Base-by-base conservation (phyloP, 2,329 filamentous ascomycete species). In the Drechslerella dactyloides region DNA sequence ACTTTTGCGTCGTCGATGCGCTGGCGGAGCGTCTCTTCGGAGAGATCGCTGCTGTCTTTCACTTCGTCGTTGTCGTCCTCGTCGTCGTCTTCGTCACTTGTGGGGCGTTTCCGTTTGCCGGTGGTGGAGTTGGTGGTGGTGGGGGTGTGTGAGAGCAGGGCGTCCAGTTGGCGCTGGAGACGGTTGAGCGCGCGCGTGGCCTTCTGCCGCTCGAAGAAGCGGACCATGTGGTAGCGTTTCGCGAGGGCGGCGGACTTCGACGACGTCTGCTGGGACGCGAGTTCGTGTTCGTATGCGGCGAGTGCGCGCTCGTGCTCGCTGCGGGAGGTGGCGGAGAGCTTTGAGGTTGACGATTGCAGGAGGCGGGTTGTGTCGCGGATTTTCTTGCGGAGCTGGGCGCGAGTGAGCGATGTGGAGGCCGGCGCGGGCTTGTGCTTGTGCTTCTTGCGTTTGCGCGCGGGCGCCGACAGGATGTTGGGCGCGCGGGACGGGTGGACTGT, bases 221-320 rank as follows among this genome's bases (percentile, higher is more conserved):
- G 83, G 56, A 93, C 86, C 85, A 91, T 93, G 78, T 93, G 90
- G 76, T 92, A 94, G 79, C 88, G 89, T 56, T 83, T 83, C 73
- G 93, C 91, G 85, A 93, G 90, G 69, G 86, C 83, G 75, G 84
- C 84, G 75, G 86, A 84, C 77, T 83, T 84, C 80, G 86, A 87
- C 76, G 87, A 86, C 68, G 84, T 83, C 69, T 85, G 81, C 53
- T 84, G 83, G 73, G 85, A 83, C 2, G 80, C 82, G 68, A 93
- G 82, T 76, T 90, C 88, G 74, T 85, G 82, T 79, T 86, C 84
- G 76, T 87, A 88, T 2, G 87, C 84, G 52, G 84, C 84, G 73
- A 93, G 81, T 77, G 91, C 90, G 62, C 89, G 84, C 80, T 93
- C 88, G 69, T 90, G 84, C 24, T 91, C 88, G 48, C 86, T 82